Evolutionary conservation across 1,284 basidiomycete genomes (phyloP), one percentile per base, ranked within the genome.

Genomic region (Volvariella surrecta): DNA sequence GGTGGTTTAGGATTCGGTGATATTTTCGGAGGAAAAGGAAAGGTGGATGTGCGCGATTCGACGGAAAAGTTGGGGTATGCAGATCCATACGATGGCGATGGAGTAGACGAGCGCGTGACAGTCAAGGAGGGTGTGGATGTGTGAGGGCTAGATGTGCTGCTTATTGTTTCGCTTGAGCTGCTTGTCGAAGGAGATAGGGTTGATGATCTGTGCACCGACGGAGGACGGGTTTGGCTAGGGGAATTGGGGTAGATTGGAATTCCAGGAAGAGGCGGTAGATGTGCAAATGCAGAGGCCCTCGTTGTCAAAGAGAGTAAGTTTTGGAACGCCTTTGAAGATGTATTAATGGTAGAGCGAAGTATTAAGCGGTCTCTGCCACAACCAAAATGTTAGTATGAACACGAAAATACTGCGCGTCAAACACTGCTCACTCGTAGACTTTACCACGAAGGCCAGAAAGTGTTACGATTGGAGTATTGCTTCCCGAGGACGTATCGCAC

Each of bases 391-490:
- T 38, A 44, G 17, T 45, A 50, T 28, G 54, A 57, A 45, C 53
- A 32, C 51, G 50, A 42, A 52, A 43, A 39, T 22, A 34, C 13
- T 40, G 18, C 6, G 37, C 35, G 34, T 42, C 28, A 30, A 34
- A 34, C 45, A 47, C 46, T 16, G 63, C 72, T 41, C 58, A 84
- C 82, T 70, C 67, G 43, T 65, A 62, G 16, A 91, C 58, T 8
- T 65, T 71, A 8, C 88, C 89, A 32, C 90, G 69, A 16, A 94
- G 63, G 8, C 90, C 91, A 1, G 89, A 91, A 20, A 91, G 66
- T 0, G 89, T 90, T 4, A 91, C 71, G 10, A 89, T 61, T 28
- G 76, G 70, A 16, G 68, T 60, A 44, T 64, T 60, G 45, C 64
- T 68, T 39, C 63, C 59, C 8, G 70, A 67, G 1, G 67, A 54